phyloP scores from a whole-genome alignment of 1,284 basidiomycete genomes.

The Phlebopus sp. region DNA sequence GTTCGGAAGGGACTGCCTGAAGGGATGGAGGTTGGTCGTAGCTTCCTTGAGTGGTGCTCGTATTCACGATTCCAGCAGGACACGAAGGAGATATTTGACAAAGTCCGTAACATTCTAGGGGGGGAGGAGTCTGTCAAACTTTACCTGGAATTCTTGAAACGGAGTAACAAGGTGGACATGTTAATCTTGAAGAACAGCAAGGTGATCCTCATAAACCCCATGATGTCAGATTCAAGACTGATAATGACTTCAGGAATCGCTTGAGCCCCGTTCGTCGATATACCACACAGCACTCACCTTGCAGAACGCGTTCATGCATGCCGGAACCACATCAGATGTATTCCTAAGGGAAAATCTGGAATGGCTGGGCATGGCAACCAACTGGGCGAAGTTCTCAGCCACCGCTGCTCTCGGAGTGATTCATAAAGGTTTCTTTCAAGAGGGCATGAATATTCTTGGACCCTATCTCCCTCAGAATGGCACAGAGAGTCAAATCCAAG shows the following conservation, averaged over 20 bases:
- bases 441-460: slow-evolving; percentile 89
- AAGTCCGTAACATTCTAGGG: slow-evolving; percentile 77
- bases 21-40: slow-evolving; percentile 53
- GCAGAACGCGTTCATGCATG: slow-evolving; percentile 94
- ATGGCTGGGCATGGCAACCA: slow-evolving; percentile 89
- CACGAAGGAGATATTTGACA: slow-evolving; percentile 62
- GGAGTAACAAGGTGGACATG: slow-evolving; percentile 90
- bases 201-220: slow-evolving; percentile 39
- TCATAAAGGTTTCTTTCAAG: slow-evolving; percentile 92
- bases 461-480: slow-evolving; percentile 86
- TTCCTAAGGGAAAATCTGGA: slow-evolving; percentile 94
- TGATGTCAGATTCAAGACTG: neutral
- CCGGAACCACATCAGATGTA: slow-evolving; percentile 89
- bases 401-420: slow-evolving; percentile 95
- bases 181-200: slow-evolving; percentile 90
- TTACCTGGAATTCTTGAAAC: slow-evolving; percentile 91
- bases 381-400: slow-evolving; percentile 97
- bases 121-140: slow-evolving; percentile 89
- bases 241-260: slow-evolving; percentile 58
- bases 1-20: slow-evolving; percentile 64
- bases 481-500: slow-evolving; percentile 67
- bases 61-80: slow-evolving; percentile 39
- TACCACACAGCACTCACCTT: slow-evolving; percentile 95
- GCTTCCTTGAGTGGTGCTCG: slow-evolving; percentile 1
- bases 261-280: slow-evolving; percentile 93